A percentile compares a stretch with the other conserved stretches of the same genome.
These are phyloP conservation scores for Cornus controversa DNA, from an alignment of 148 eudicot genomes.

Conservation along the genomic window DNA sequence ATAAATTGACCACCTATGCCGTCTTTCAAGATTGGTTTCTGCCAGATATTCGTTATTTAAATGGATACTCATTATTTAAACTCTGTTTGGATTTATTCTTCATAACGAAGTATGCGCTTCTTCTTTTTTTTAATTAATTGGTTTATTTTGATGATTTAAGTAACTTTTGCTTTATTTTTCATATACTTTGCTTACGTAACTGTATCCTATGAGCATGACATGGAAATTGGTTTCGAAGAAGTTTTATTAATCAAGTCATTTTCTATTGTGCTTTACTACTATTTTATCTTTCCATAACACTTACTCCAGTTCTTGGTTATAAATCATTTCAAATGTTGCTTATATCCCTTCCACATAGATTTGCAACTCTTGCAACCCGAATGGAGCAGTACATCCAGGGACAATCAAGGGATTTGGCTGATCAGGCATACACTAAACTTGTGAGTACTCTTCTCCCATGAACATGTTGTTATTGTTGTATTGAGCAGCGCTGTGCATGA, in stretches of 20 bases:
- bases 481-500: background rate
- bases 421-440: conserved; percentile 87
- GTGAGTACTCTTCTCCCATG: conserved; percentile 45
- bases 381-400: conserved; percentile 99
- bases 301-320: background rate
- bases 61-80: too few relatives aligned
- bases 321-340: background rate
- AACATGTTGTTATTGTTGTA: background rate
- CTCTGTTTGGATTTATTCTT: too few relatives aligned
- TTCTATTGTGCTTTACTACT: background rate
- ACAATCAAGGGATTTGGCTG: conserved; percentile 97
- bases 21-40: too few relatives aligned
- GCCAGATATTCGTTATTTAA: too few relatives aligned
- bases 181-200: background rate
- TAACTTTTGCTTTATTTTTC: background rate
- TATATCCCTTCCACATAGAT: conserved; percentile 41
- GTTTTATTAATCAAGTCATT: background rate
- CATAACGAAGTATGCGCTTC: too few relatives aligned
- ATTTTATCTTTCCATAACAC: background rate
- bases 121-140: too few relatives aligned
- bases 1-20: too few relatives aligned
- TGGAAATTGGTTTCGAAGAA: background rate
- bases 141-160: too few relatives aligned
- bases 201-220: background rate
- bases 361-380: conserved; percentile 94